Base-by-base conservation (phyloP, 1,284 basidiomycete genomes). In the Testicularia cyperi region DNA sequence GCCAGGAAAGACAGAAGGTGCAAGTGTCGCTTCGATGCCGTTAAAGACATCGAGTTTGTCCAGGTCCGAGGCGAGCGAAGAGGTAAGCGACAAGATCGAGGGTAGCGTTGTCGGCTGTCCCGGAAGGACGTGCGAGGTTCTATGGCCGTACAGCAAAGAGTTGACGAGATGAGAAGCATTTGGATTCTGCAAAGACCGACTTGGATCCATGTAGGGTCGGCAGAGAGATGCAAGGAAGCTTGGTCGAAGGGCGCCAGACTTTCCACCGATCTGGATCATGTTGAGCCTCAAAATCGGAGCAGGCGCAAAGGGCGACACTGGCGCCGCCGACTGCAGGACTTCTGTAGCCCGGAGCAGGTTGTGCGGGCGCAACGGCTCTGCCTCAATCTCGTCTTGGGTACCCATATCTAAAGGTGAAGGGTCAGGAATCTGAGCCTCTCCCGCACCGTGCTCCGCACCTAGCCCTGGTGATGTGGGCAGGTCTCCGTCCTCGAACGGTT, bases 211-310 rank as follows among this genome's bases (percentile, higher is more conserved):
- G 72, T 84, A 82, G 0, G 91, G 91, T 21, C 83, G 79, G 44
- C 95, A 82, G 51, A 97, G 80, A 38, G 83, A 85, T 15, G 80
- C 81, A 15, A 97, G 83, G 80, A 96, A 96, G 0, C 86, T 83
- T 21, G 83, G 78, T 7, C 91, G 84, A 0, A 92, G 92, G 1
- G 46, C 40, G 26, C 82, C 78, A 2, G 79, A 78, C 0, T 89
- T 84, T 40, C 91, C 91, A 45, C 86, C 82, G 16, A 97, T 83
- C 47, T 87, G 87, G 29, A 97, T 86, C 1, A 86, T 81, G 5
- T 85, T 83, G 28, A 92, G 82, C 21, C 69, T 51, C 23, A 76
- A 52, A 22, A 56, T 61, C 6, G 65, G 65, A 4, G 53, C 45
- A 8, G 56, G 46, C n/a, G 56, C 39, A 20, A 65, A 60, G 13